Conservation (phyloP, 306 rosid species). For the Astragalus membranaceus region DNA sequence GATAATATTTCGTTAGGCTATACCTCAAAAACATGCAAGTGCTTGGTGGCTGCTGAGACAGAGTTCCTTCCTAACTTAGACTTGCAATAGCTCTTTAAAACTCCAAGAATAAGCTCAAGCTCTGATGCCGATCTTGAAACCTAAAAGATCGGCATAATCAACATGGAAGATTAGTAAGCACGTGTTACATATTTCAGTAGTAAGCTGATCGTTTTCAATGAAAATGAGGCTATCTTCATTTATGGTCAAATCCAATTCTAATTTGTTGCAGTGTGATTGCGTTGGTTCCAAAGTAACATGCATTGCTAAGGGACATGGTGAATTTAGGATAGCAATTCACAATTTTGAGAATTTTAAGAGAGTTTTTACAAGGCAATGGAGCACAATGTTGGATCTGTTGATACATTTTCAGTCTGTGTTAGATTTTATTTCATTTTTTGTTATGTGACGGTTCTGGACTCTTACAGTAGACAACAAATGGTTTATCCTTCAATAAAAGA, state of each 20-base stretch:
- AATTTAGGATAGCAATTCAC: slow-evolving; percentile 2
- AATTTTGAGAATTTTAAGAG: neutral
- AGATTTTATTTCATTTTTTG: neutral
- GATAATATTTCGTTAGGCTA: slow-evolving; percentile 10
- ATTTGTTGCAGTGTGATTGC: neutral
- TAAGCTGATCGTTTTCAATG: slow-evolving; percentile 1
- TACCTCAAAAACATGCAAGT: slow-evolving; percentile 81
- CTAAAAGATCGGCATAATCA: slow-evolving; percentile 32
- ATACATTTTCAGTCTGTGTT: neutral
- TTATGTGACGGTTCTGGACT: neutral
- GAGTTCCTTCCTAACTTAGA: slow-evolving; percentile 56
- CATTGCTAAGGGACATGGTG: neutral
- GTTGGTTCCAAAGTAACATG: neutral
- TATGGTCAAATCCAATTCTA: slow-evolving; percentile 6
- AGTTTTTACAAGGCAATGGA: neutral
- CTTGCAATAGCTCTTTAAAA: slow-evolving; percentile 75
- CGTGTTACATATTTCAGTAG: neutral
- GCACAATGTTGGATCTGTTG: neutral
- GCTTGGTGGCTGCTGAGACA: slow-evolving; percentile 59
- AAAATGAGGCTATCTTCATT: slow-evolving; percentile 14
- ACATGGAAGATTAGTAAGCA: slow-evolving; percentile 21
- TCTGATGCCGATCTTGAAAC: slow-evolving; percentile 78
- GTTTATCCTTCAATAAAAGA: neutral
- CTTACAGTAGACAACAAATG: neutral
- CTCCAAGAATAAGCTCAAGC: slow-evolving; percentile 86